Evolutionary conservation across 164 flowering plant species (phyloP).

Genomic region (Hamamelis virginiana): DNA sequence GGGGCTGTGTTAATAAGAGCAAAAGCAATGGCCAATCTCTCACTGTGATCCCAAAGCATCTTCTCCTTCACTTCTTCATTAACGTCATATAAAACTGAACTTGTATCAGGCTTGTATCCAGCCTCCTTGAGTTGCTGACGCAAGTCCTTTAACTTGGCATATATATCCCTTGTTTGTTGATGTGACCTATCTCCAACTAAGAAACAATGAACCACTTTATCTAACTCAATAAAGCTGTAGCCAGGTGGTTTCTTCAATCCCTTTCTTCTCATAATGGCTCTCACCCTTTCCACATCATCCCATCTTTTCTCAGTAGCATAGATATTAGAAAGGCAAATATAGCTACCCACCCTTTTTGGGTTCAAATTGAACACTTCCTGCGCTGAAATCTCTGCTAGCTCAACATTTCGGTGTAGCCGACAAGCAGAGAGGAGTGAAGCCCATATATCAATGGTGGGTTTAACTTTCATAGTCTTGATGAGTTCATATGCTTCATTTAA

Average conservation of each 20-base stretch:
- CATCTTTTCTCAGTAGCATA: conserved; percentile 47
- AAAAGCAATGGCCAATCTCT: conserved; percentile 49
- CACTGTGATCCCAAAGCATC: conserved; percentile 51
- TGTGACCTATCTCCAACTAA: conserved; percentile 44
- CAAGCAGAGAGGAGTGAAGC: conserved; percentile 48
- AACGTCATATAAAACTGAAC: conserved; percentile 38
- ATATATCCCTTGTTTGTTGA: conserved; percentile 30
- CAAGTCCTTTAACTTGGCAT: conserved; percentile 37
- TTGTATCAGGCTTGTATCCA: conserved; percentile 41
- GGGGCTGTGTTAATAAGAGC: conserved; percentile 34
- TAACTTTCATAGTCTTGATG: conserved; percentile 32
- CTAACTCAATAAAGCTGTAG: conserved; percentile 43
- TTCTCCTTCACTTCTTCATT: conserved; percentile 40
- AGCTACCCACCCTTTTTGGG: conserved; percentile 31
- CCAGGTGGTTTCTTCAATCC: conserved; percentile 41
- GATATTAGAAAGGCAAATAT: conserved; percentile 41
- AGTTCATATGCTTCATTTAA: conserved; percentile 43
- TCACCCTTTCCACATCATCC: conserved; percentile 45
- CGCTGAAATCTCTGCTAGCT: conserved; percentile 43
- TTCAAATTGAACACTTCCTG: conserved; percentile 31
- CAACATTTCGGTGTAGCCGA: conserved; percentile 34
- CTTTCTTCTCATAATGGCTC: conserved; percentile 26
- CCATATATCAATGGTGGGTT: conserved; percentile 42
- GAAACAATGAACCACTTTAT: conserved; percentile 35
- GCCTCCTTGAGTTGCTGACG: conserved; percentile 26